Conservation (phyloP, 306 rosid genomes). For the Calophaca sinica region DNA sequence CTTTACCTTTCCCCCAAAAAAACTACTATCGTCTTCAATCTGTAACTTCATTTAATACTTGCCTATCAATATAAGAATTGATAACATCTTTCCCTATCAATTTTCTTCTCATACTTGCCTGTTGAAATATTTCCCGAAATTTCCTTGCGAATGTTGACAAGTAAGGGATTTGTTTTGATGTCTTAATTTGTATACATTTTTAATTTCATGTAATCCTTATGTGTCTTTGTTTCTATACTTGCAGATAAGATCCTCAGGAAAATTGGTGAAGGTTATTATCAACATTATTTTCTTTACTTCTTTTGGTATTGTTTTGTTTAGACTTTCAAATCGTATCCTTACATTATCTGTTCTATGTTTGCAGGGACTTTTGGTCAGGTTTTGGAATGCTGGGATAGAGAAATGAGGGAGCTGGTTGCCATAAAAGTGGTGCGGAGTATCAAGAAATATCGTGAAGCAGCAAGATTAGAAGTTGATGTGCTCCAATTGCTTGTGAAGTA, state of each 20-base stretch:
- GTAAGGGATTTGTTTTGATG: constrained; percentile 14
- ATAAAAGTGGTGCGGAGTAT: constrained; percentile 31
- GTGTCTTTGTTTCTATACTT: background rate
- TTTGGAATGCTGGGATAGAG: constrained; percentile 38
- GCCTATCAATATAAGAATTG: background rate
- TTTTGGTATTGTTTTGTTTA: background rate
- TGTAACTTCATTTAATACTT: background rate
- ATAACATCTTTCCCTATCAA: background rate
- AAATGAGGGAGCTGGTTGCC: constrained; percentile 28
- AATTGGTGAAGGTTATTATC: constrained; percentile 34
- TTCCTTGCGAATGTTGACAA: background rate
- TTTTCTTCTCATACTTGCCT: constrained; percentile 1
- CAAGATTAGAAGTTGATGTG: constrained; percentile 32
- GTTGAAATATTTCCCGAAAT: background rate
- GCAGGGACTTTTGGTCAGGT: constrained; percentile 36
- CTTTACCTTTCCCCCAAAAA: background rate
- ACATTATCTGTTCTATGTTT: constrained; percentile 13
- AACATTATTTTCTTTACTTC: background rate
- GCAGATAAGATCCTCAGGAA: constrained; percentile 34
- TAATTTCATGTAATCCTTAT: constrained; percentile 17
- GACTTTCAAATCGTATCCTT: background rate
- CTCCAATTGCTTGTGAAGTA: constrained; percentile 28
- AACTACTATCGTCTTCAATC: background rate
- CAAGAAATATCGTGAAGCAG: constrained; percentile 30
- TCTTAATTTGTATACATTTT: constrained; percentile 2